Percentiles rank a stretch among this genome's conserved stretches.
These are phyloP conservation scores for Yamadazyma phyllophila DNA, from an alignment of 805 yeast species.

Conservation along the genomic window DNA sequence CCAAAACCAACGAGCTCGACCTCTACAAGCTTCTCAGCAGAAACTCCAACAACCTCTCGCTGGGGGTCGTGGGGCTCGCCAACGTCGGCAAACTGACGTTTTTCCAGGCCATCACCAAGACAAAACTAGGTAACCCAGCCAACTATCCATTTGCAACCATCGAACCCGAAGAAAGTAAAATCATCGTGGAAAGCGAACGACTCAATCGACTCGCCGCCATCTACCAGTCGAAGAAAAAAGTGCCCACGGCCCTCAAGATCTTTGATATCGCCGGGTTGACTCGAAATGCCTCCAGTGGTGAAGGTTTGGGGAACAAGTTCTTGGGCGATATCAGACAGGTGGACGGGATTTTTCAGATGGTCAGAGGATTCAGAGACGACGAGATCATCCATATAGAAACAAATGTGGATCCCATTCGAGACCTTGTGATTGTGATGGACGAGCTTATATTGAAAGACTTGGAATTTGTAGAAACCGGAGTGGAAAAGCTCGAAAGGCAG, in stretches of 20 bases:
- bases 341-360: slow-evolving; percentile 69
- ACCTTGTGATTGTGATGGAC: slow-evolving; percentile 60
- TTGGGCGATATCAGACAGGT: slow-evolving; percentile 66
- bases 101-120: slow-evolving; percentile 56
- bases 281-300: slow-evolving; percentile 60
- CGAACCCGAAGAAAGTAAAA: slow-evolving; percentile 66
- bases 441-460: slow-evolving; percentile 61
- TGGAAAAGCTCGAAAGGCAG: slow-evolving; percentile 29
- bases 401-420: slow-evolving; percentile 59
- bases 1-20: slow-evolving; percentile 3
- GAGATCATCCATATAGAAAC: slow-evolving; percentile 65
- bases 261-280: slow-evolving; percentile 73
- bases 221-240: slow-evolving; percentile 48
- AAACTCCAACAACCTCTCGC: slow-evolving; percentile 35
- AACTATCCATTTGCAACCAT: slow-evolving; percentile 73
- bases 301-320: slow-evolving; percentile 74
- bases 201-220: slow-evolving; percentile 47
- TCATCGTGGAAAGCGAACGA: slow-evolving; percentile 50
- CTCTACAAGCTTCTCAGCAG: slow-evolving; percentile 24
- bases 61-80: slow-evolving; percentile 58
- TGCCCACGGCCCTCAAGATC: slow-evolving; percentile 56
- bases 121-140: slow-evolving; percentile 55
- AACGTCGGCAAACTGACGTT: slow-evolving; percentile 53
- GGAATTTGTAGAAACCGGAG: slow-evolving; percentile 56
- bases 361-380: slow-evolving; percentile 60